These are phyloP conservation scores for Grosmannia serpens DNA, from an alignment of 2,329 filamentous ascomycete genomes.

Conservation along the genomic window DNA sequence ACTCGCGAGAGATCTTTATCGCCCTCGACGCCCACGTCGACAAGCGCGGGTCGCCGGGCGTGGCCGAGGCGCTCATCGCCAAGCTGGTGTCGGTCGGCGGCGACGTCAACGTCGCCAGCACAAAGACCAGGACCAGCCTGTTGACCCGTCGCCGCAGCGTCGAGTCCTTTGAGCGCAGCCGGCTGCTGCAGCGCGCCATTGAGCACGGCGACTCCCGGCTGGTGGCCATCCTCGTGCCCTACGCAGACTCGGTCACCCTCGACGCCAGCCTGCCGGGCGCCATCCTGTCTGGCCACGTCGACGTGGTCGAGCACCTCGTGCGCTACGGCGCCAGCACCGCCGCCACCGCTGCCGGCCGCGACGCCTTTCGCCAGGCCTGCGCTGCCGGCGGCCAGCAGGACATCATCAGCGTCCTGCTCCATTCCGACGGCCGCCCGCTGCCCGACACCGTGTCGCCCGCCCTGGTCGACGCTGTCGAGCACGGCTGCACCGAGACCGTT, in stretches of 20 bases:
- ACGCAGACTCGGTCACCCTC: conserved; percentile 38
- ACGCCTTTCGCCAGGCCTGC: conserved; percentile 42
- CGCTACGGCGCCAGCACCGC: conserved; percentile 37
- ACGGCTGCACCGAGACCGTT: conserved; percentile 39
- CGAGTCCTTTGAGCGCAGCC: conserved; percentile 37
- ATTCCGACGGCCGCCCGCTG: conserved; percentile 35
- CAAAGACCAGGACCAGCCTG: conserved; percentile 35
- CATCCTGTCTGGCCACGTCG: conserved; percentile 29
- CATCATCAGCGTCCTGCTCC: conserved; percentile 35
- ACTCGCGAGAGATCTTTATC: conserved; percentile 40
- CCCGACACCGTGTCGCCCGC: conserved; percentile 32
- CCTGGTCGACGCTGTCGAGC: conserved; percentile 38
- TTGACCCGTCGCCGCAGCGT: conserved; percentile 37
- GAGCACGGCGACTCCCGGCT: conserved; percentile 45
- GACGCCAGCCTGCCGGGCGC: conserved; percentile 38
- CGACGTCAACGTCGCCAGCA: conserved; percentile 34
- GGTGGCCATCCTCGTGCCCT: conserved; percentile 40
- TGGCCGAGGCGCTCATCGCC: conserved; percentile 43
- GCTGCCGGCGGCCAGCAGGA: conserved; percentile 30
- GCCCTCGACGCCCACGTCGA: conserved; percentile 37
- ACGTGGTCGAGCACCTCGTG: conserved; percentile 35
- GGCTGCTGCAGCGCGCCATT: conserved; percentile 34
- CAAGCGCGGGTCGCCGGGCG: conserved; percentile 37
- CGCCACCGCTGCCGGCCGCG: conserved; percentile 37
- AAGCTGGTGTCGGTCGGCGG: conserved; percentile 38